phyloP scores from a whole-genome alignment of 2,329 filamentous ascomycete genomes.

The Madurella fahalii region DNA sequence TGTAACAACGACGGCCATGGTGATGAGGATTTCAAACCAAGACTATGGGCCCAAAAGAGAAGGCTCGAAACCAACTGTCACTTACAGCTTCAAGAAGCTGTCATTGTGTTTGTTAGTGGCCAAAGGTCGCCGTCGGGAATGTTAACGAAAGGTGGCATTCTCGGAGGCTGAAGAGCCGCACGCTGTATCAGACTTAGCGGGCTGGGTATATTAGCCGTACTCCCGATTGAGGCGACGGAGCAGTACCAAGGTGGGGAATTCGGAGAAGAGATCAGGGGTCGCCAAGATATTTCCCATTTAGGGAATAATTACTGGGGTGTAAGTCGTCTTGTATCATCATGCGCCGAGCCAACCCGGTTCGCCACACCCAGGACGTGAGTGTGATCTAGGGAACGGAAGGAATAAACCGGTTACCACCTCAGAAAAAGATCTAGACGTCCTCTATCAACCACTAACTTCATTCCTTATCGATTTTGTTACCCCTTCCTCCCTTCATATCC shows the following conservation, averaged over 20 bases:
- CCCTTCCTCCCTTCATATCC: too few relatives aligned
- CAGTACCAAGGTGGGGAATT: constrained; percentile 10
- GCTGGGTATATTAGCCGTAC: constrained; percentile 20
- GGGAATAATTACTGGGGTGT: background rate
- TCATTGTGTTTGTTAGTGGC: background rate
- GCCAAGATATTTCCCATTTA: constrained; percentile 1
- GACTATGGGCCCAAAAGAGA: background rate
- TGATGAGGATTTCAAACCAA: background rate
- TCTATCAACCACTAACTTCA: too few relatives aligned
- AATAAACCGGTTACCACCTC: too few relatives aligned
- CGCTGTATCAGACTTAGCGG: constrained; percentile 24
- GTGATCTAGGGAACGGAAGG: too few relatives aligned
- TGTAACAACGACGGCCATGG: constrained; percentile 7
- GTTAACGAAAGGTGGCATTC: constrained; percentile 28
- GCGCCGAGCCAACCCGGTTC: too few relatives aligned
- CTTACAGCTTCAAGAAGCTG: background rate
- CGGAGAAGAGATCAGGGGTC: constrained; percentile 5
- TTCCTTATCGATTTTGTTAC: too few relatives aligned
- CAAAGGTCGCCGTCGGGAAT: background rate
- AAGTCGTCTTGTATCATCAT: too few relatives aligned
- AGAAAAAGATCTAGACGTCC: too few relatives aligned
- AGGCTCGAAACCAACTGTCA: background rate
- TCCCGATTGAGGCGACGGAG: constrained; percentile 7
- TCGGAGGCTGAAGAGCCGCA: constrained; percentile 29
- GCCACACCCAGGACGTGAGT: too few relatives aligned